Evolutionary conservation across 192 early-diverging fungal genomes (phyloP).

Genomic region (Spinellus fusiger): DNA sequence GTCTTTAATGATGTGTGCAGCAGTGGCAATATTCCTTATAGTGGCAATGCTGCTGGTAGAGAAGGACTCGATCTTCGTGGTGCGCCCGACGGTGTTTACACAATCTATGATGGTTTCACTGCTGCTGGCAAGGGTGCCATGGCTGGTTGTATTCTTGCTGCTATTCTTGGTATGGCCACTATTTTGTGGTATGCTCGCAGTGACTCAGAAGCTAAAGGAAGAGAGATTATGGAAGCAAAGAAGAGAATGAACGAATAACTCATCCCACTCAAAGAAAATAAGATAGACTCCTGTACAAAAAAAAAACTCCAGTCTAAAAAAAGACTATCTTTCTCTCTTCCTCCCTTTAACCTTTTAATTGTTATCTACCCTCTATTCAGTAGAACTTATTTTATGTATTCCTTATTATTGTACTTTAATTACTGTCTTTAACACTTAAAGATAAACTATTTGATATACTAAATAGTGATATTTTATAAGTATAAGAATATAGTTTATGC

Average conservation of each 20-base stretch:
- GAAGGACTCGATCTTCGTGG: slow-evolving; percentile 58
- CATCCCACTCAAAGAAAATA: not conserved
- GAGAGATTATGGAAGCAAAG: not conserved
- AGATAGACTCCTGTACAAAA: no score
- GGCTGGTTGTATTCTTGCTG: slow-evolving; percentile 62
- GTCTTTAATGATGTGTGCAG: slow-evolving; percentile 58
- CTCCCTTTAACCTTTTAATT: no score
- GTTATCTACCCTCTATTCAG: no score
- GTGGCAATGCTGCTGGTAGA: slow-evolving; percentile 74
- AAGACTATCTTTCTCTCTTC: no score
- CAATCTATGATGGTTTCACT: slow-evolving; percentile 55
- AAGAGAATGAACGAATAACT: not conserved
- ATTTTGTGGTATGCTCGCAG: slow-evolving; percentile 67
- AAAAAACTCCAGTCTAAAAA: not conserved
- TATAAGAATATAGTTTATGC: no score
- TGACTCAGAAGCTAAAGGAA: slow-evolving; percentile 12
- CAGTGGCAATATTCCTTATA: slow-evolving; percentile 44
- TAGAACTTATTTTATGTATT: no score
- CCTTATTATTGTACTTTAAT: no score
- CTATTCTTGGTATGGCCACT: slow-evolving; percentile 65
- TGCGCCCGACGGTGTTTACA: slow-evolving; percentile 41
- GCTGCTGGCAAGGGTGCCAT: slow-evolving; percentile 65
- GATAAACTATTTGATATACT: no score
- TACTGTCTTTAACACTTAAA: no score
- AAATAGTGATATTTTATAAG: no score